phyloP scores from a whole-genome alignment of 2,329 filamentous ascomycete genomes.

The Microsporum audouinii region DNA sequence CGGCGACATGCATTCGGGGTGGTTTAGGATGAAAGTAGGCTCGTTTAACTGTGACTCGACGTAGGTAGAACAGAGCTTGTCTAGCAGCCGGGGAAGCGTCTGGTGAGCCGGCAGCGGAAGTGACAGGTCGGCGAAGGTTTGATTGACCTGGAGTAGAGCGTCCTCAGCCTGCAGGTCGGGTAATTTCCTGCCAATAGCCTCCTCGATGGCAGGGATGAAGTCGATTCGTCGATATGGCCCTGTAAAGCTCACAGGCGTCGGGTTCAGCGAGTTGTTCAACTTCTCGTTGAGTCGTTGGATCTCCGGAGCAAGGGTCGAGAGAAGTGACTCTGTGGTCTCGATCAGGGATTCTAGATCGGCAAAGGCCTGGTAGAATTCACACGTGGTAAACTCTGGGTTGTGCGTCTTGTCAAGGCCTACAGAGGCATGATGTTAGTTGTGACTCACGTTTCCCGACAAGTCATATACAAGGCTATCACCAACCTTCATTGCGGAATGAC shows the following conservation, averaged over 20 bases:
- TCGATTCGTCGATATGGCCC: slow-evolving; percentile 54
- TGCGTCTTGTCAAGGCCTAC: slow-evolving; percentile 67
- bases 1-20: slow-evolving; percentile 82
- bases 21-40: slow-evolving; percentile 79
- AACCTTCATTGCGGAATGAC: slow-evolving; percentile 83
- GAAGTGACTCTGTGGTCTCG: slow-evolving; percentile 58
- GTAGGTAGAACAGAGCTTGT: slow-evolving; percentile 63
- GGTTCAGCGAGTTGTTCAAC: slow-evolving; percentile 30
- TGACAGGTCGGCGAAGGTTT: slow-evolving; percentile 42
- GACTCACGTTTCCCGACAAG: neutral
- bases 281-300: slow-evolving; percentile 36
- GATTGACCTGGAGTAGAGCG: slow-evolving; percentile 49
- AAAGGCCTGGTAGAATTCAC: slow-evolving; percentile 90
- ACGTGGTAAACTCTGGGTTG: slow-evolving; percentile 95
- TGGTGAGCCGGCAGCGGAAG: slow-evolving; percentile 42
- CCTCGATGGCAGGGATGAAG: slow-evolving; percentile 71
- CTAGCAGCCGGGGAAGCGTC: slow-evolving; percentile 61
- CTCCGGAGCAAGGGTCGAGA: slow-evolving; percentile 48
- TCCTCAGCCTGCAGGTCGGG: slow-evolving; percentile 48
- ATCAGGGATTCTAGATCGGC: slow-evolving; percentile 66
- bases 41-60: slow-evolving; percentile 63
- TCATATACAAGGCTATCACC: neutral
- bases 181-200: slow-evolving; percentile 51
- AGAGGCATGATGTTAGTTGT: slow-evolving; percentile 11
- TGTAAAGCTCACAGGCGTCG: slow-evolving; percentile 47